phyloP scores from a whole-genome alignment of 1,284 basidiomycete species.

The Cryptococcus sp. region DNA sequence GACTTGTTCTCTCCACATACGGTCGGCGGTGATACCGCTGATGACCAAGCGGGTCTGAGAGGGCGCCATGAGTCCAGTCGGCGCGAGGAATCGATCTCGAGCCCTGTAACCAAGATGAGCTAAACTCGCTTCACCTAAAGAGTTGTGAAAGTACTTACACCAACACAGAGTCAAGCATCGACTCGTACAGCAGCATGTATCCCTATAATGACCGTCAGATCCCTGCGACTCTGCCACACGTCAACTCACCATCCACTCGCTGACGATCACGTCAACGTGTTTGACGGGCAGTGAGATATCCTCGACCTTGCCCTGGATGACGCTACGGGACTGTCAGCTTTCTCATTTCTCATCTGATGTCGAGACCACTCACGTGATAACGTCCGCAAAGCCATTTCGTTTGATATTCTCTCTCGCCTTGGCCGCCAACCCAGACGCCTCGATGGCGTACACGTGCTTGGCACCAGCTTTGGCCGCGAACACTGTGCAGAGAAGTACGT shows the following conservation, averaged over 20 bases:
- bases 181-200: slow-evolving; percentile 89
- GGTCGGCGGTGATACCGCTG: slow-evolving; percentile 71
- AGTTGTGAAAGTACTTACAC: slow-evolving; percentile 37
- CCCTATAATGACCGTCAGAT: slow-evolving; percentile 47
- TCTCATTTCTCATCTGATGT: no score
- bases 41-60: slow-evolving; percentile 86
- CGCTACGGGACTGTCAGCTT: slow-evolving; percentile 53
- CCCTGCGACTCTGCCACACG: neutral
- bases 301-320: slow-evolving; percentile 86
- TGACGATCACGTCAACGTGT: slow-evolving; percentile 89
- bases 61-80: slow-evolving; percentile 83
- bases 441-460: slow-evolving; percentile 88
- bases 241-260: slow-evolving; percentile 86
- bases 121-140: neutral
- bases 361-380: slow-evolving; percentile 65
- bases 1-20: slow-evolving; percentile 76
- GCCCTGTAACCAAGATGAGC: slow-evolving; percentile 55
- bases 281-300: slow-evolving; percentile 69
- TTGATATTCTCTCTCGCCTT: slow-evolving; percentile 81
- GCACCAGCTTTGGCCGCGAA: slow-evolving; percentile 92
- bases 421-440: slow-evolving; percentile 81
- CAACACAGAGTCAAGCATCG: slow-evolving; percentile 95
- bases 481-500: slow-evolving; percentile 52
- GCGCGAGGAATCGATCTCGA: slow-evolving; percentile 77
- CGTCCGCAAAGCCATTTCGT: slow-evolving; percentile 71